phyloP scores from a whole-genome alignment of 495 filamentous ascomycete genomes.

The Aeminium ludgeri region DNA sequence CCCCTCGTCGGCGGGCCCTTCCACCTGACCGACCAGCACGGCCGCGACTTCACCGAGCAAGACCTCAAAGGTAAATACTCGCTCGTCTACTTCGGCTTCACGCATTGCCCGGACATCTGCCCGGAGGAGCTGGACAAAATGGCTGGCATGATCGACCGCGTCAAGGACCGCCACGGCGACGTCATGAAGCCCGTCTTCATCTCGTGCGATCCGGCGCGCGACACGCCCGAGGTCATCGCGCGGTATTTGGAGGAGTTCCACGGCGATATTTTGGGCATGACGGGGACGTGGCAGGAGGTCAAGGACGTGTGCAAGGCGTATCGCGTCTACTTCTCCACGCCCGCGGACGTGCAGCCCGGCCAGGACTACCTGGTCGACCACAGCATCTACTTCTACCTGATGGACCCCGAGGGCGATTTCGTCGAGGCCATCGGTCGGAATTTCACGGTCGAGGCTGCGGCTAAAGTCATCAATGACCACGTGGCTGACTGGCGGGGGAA shows the following conservation, averaged over 20 bases:
- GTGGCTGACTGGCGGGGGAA: constrained; percentile 74
- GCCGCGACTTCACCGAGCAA: constrained; percentile 53
- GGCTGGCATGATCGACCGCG: constrained; percentile 78
- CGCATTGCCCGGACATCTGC: constrained; percentile 96
- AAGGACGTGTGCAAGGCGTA: constrained; percentile 87
- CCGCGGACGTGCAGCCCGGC: constrained; percentile 66
- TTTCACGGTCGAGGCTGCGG: constrained; percentile 73
- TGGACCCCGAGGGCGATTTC: constrained; percentile 97
- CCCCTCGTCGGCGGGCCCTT: constrained; percentile 89
- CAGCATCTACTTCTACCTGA: constrained; percentile 97
- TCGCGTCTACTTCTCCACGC: constrained; percentile 92
- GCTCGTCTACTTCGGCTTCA: constrained; percentile 89
- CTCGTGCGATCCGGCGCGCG: constrained; percentile 84
- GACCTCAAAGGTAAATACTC: constrained; percentile 76
- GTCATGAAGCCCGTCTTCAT: constrained; percentile 68
- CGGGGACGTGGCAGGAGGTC: constrained; percentile 81
- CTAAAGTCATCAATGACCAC: constrained; percentile 70
- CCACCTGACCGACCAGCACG: constrained; percentile 63
- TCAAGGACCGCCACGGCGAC: constrained; percentile 36
- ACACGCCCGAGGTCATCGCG: constrained; percentile 69
- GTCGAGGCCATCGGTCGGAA: constrained; percentile 92
- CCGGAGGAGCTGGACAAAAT: constrained; percentile 98
- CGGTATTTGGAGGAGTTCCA: constrained; percentile 86
- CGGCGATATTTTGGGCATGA: constrained; percentile 69
- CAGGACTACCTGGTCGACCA: constrained; percentile 97